Evolutionary conservation across 305 asterid genomes (phyloP), one percentile per base, ranked within the genome.

Genomic region (Fraxinus angustifolia): DNA sequence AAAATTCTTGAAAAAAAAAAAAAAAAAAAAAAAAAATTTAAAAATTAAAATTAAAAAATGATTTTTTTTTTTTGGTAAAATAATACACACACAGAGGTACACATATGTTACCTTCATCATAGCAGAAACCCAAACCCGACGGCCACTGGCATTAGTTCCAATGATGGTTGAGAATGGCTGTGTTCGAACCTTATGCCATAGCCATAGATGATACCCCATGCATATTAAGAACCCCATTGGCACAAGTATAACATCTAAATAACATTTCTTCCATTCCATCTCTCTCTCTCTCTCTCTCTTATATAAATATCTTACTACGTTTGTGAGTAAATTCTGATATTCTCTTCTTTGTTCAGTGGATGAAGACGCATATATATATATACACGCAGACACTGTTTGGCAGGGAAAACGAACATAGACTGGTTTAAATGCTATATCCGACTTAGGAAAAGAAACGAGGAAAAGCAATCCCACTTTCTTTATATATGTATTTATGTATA

Each of bases 61-160:
- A 23, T 1, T 23, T 33, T 33, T 33, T 31, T 19, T 26, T 62
- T 21, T 6, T 8, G 8, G 48, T 14, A 17, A 23, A 62, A 23
- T 62, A 21, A 0, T 3, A 26, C 73, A 67, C 73, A 28, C n/a
- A 26, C 30, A 8, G 16, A 8, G 16, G 0, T 48, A 4, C n/a
- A n/a, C n/a, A 16, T 1, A 16, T 1, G 23, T 28, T 88, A 93
- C 98, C 96, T 93, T 91, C 95, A 94, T 92, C 23, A 94, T 93
- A 83, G 97, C 91, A 10, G 91, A 67, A 40, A 93, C 98, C 98
- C 98, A 94, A 26, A 91, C 86, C 2, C 98, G 92, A n/a, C 98
- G 93, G 80, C 94, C 97, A 1, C 77, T 91, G n/a, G 97, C 86
- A 81, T 94, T 94, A 0, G 94, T 92, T 48, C 98, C 98, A 81